These are phyloP conservation scores for Sungouiozyma ichnusensis DNA, from an alignment of 805 yeast species.

Conservation along the genomic window DNA sequence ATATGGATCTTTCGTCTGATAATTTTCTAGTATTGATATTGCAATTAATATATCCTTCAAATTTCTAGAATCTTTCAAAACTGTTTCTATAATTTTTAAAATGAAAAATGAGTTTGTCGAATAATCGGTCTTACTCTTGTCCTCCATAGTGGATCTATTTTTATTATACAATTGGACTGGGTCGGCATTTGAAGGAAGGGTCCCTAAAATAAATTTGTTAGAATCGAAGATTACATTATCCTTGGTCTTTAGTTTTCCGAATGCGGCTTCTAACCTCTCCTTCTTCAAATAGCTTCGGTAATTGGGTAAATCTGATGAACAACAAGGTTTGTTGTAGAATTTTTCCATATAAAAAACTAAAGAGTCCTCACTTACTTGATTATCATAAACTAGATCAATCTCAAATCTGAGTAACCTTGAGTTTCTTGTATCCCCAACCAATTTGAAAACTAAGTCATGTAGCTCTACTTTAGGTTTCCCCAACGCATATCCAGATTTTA, in stretches of 20 bases:
- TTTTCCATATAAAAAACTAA: constrained; percentile 34
- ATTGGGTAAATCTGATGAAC: constrained; percentile 46
- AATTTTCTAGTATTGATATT: constrained; percentile 47
- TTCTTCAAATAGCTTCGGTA: constrained; percentile 24
- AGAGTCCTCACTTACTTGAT: constrained; percentile 20
- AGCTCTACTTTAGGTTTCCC: constrained; percentile 36
- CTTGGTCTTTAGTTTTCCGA: constrained; percentile 12
- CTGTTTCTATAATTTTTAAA: constrained; percentile 40
- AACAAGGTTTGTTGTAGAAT: constrained; percentile 51
- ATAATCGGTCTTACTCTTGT: constrained; percentile 53
- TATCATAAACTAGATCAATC: constrained; percentile 21
- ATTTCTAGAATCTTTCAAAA: constrained; percentile 10
- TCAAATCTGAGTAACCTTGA: constrained; percentile 45
- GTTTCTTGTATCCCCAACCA: constrained; percentile 39
- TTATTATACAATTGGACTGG: constrained; percentile 31
- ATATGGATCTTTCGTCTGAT: constrained; percentile 46
- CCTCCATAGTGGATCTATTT: constrained; percentile 29
- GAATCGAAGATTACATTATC: constrained; percentile 44
- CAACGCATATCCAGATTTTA: constrained; percentile 53
- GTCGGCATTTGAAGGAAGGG: constrained; percentile 8
- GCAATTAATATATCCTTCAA: constrained; percentile 30
- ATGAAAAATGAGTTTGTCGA: constrained; percentile 59
- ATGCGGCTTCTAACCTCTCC: constrained; percentile 10
- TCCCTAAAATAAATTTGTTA: constrained; percentile 23
- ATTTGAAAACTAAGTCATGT: constrained; percentile 16